Conservation (phyloP, 2,329 filamentous ascomycete genomes). For the Aspergillus hiratsukae region DNA sequence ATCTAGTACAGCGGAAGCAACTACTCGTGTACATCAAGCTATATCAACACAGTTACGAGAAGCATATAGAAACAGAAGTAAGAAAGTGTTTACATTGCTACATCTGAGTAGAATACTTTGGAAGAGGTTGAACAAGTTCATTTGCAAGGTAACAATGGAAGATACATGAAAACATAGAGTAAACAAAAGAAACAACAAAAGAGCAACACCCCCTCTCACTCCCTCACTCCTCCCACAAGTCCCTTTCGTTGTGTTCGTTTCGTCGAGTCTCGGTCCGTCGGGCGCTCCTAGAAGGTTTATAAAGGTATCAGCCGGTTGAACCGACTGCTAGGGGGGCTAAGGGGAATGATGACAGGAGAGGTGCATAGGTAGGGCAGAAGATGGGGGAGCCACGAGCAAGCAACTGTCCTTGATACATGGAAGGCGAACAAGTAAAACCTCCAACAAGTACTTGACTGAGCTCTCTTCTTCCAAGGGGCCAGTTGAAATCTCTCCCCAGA, state of each 20-base stretch:
- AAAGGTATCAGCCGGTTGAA: background rate
- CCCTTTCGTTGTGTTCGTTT: background rate
- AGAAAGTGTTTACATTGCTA: background rate
- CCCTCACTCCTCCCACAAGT: background rate
- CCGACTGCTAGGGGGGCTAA: background rate
- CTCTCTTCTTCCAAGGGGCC: background rate
- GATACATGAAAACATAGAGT: background rate
- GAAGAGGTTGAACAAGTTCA: background rate
- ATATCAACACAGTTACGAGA: background rate
- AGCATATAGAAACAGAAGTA: background rate
- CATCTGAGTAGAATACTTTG: background rate
- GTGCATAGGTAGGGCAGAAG: background rate
- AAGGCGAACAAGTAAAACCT: background rate
- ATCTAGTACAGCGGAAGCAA: background rate
- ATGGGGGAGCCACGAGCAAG: background rate
- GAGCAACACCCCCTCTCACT: background rate
- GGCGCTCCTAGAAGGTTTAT: background rate
- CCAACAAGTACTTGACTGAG: background rate
- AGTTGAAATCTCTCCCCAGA: background rate
- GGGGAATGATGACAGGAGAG: background rate
- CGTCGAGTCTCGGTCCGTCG: background rate
- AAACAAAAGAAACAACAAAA: background rate
- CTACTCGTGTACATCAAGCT: background rate
- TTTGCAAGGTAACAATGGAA: background rate
- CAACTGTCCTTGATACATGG: background rate